Evolutionary conservation across 441 rosid species (phyloP).

Genomic region (Dalechampia spathulata): DNA sequence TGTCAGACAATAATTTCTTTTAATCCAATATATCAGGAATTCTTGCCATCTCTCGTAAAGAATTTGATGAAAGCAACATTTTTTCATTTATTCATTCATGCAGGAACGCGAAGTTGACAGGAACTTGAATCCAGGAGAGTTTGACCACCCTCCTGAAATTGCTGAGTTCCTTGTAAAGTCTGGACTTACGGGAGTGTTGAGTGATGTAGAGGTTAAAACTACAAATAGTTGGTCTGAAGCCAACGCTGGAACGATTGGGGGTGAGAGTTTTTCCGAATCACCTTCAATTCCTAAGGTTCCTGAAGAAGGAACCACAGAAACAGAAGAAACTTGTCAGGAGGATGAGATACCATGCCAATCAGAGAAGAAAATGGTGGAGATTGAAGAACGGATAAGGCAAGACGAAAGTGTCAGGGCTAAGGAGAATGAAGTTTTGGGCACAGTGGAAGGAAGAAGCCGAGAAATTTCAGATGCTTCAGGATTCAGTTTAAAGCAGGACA

Average conservation of each 20-base stretch:
- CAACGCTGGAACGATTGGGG: slow-evolving; percentile 25
- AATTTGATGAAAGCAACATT: too few species aligned
- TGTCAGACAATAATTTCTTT: neutral
- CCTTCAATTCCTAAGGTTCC: slow-evolving; percentile 26
- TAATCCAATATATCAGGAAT: too few species aligned
- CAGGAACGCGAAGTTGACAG: slow-evolving; percentile 31
- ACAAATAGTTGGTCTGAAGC: slow-evolving; percentile 13
- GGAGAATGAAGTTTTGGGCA: slow-evolving; percentile 14
- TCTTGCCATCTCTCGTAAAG: too few species aligned
- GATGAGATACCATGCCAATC: slow-evolving; percentile 15
- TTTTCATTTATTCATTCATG: slow-evolving; percentile 16
- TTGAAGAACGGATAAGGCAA: slow-evolving; percentile 21
- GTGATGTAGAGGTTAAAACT: slow-evolving; percentile 13
- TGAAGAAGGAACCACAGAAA: slow-evolving; percentile 18
- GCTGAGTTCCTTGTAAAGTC: slow-evolving; percentile 18
- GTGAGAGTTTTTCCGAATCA: slow-evolving; percentile 33
- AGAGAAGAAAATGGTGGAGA: slow-evolving; percentile 17
- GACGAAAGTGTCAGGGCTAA: slow-evolving; percentile 13
- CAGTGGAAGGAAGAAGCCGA: slow-evolving; percentile 13
- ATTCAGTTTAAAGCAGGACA: slow-evolving; percentile 4
- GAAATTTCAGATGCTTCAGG: slow-evolving; percentile 11
- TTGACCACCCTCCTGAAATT: slow-evolving; percentile 21
- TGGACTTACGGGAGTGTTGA: slow-evolving; percentile 14
- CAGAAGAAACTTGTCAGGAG: slow-evolving; percentile 16
- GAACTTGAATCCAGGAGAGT: slow-evolving; percentile 15